These are phyloP conservation scores for Bryoerythrophyllum caledonicum DNA, from an alignment of 225 moss, liverwort and hornwort genomes.

Conservation along the genomic window DNA sequence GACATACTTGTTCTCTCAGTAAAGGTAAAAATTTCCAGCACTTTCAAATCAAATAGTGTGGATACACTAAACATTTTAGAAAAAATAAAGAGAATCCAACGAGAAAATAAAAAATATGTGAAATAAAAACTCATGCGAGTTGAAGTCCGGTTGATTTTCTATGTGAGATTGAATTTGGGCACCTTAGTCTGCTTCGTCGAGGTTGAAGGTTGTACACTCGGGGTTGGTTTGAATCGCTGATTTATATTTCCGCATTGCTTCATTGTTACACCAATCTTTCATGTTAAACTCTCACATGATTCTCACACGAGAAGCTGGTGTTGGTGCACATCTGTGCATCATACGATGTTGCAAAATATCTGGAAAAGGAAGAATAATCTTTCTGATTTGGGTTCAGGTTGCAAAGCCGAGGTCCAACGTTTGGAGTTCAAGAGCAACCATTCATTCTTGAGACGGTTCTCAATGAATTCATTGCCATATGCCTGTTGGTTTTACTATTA, in stretches of 20 bases:
- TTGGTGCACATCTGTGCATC: not conserved
- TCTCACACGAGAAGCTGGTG: not conserved
- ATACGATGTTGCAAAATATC: not conserved
- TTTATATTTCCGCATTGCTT: constrained; percentile 40
- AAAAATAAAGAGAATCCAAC: too few relatives aligned
- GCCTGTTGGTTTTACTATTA: not conserved
- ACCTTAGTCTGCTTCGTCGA: constrained; percentile 24
- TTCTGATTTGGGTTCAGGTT: not conserved
- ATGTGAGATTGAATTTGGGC: not conserved
- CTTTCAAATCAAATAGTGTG: too few relatives aligned
- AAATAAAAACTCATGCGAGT: too few relatives aligned
- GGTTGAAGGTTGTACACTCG: constrained; percentile 11
- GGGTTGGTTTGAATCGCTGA: constrained; percentile 29
- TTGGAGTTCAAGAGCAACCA: constrained; percentile 17
- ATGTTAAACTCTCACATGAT: not conserved
- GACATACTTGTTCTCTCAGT: too few relatives aligned
- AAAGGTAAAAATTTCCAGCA: too few relatives aligned
- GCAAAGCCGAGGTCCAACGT: not conserved
- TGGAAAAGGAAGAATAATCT: not conserved
- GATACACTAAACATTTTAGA: too few relatives aligned
- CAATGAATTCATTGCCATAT: not conserved
- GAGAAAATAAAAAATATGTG: too few relatives aligned
- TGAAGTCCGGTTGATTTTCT: too few relatives aligned
- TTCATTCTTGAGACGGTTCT: constrained; percentile 1
- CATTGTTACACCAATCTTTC: constrained; percentile 16